These are phyloP conservation scores for Udeniomyces megalosporus DNA, from an alignment of 768 basidiomycete genomes.

Conservation along the genomic window DNA sequence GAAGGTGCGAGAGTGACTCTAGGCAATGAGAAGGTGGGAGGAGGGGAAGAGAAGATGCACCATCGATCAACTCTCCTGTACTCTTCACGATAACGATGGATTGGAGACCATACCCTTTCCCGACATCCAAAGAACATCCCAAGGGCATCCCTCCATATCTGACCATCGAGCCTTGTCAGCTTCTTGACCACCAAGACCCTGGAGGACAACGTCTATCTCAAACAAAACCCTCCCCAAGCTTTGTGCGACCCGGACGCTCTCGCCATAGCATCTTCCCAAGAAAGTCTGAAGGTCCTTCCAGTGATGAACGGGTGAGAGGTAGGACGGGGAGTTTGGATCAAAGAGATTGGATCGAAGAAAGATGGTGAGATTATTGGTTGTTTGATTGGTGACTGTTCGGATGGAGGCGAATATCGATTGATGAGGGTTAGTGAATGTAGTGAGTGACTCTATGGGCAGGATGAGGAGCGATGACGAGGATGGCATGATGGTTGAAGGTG, in stretches of 20 bases:
- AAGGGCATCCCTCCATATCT: constrained; percentile 28
- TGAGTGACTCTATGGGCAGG: background rate
- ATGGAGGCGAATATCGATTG: background rate
- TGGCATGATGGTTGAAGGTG: background rate
- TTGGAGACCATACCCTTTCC: constrained; percentile 27
- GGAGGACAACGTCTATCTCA: constrained; percentile 60
- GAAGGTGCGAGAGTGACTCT: constrained; percentile 3
- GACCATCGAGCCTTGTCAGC: constrained; percentile 27
- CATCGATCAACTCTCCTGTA: background rate
- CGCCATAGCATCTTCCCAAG: constrained; percentile 68
- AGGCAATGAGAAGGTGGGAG: background rate
- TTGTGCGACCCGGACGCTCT: constrained; percentile 61
- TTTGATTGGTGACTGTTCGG: background rate
- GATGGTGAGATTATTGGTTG: constrained; percentile 1
- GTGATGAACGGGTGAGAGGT: constrained; percentile 15
- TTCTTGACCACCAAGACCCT: constrained; percentile 35
- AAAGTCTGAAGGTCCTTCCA: constrained; percentile 61
- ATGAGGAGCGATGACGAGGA: constrained; percentile 2
- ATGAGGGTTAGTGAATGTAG: background rate
- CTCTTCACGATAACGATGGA: background rate
- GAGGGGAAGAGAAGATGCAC: background rate
- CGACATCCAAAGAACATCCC: constrained; percentile 19
- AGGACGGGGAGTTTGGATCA: background rate
- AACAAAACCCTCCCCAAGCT: constrained; percentile 51
- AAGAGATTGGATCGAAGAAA: background rate